Evolutionary conservation across 2,329 filamentous ascomycete genomes (phyloP).

Genomic region (Fusarium mangiferae): DNA sequence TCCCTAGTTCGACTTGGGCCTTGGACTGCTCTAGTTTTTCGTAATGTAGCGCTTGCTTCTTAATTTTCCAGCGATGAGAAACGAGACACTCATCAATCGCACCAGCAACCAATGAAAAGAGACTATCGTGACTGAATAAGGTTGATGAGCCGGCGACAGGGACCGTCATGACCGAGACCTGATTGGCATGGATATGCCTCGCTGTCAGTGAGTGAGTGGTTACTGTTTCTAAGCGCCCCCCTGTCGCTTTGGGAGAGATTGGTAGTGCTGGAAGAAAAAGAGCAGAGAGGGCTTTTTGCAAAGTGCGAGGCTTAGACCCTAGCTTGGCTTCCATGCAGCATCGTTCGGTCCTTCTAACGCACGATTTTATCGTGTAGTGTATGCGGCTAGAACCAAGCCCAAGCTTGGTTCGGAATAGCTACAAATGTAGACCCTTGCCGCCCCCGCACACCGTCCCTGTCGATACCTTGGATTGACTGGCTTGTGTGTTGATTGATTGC

Average conservation of each 20-base stretch:
- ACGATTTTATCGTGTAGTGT: slow-evolving; percentile 42
- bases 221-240: slow-evolving; percentile 19
- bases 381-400: slow-evolving; percentile 29
- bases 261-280: slow-evolving; percentile 8
- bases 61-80: slow-evolving; percentile 29
- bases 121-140: slow-evolving; percentile 21
- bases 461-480: slow-evolving; percentile 25
- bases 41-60: slow-evolving; percentile 23
- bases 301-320: slow-evolving; percentile 44
- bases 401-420: slow-evolving; percentile 35
- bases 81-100: slow-evolving; percentile 15
- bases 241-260: slow-evolving; percentile 23
- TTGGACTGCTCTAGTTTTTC: slow-evolving; percentile 9
- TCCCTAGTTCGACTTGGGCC: neutral
- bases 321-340: slow-evolving; percentile 42
- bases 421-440: slow-evolving; percentile 28
- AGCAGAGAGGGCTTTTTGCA: slow-evolving; percentile 41
- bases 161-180: slow-evolving; percentile 17
- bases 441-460: slow-evolving; percentile 40
- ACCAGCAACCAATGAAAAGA: slow-evolving; percentile 19
- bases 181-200: slow-evolving; percentile 35
- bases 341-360: slow-evolving; percentile 47
- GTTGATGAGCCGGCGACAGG: slow-evolving; percentile 32
- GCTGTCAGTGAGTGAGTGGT: slow-evolving; percentile 24
- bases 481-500: slow-evolving; percentile 15